Conservation (phyloP, 331 rosid genomes). For the Arachis monticola region DNA sequence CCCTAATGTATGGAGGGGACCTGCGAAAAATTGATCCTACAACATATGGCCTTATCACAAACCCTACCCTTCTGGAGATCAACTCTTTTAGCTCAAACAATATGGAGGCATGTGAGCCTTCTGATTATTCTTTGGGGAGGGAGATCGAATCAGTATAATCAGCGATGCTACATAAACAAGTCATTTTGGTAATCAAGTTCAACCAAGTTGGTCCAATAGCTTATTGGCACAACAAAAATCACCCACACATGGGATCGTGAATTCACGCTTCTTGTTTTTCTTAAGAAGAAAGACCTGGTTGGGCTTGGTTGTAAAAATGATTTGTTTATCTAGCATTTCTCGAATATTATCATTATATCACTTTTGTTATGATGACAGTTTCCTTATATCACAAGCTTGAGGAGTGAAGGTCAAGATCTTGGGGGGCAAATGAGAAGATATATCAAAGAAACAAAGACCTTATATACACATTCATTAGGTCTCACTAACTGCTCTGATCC, state of each 20-base stretch:
- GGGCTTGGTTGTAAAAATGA: too few relatives aligned
- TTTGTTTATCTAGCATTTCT: too few relatives aligned
- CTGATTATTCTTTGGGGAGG: background rate
- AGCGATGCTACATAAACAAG: too few relatives aligned
- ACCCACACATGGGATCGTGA: too few relatives aligned
- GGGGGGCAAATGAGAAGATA: slow-evolving; percentile 46
- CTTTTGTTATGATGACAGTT: slow-evolving; percentile 61
- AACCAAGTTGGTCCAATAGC: too few relatives aligned
- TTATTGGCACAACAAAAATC: too few relatives aligned
- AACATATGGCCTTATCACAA: slow-evolving; percentile 63
- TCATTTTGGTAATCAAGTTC: too few relatives aligned
- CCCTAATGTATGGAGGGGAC: slow-evolving; percentile 96
- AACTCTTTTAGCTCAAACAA: slow-evolving; percentile 79
- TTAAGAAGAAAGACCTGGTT: too few relatives aligned
- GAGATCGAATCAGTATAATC: slow-evolving; percentile 3
- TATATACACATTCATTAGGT: slow-evolving; percentile 54
- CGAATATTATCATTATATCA: slow-evolving; percentile 5
- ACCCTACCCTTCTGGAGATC: slow-evolving; percentile 86
- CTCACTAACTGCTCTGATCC: slow-evolving; percentile 65
- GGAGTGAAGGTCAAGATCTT: slow-evolving; percentile 39
- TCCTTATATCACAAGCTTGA: slow-evolving; percentile 52
- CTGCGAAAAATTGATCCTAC: slow-evolving; percentile 68
- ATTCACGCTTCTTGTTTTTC: too few relatives aligned
- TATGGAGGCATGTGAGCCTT: slow-evolving; percentile 71
- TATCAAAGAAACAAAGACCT: slow-evolving; percentile 40